Conservation (phyloP, 2,329 filamentous ascomycete genomes). For the Fusarium begoniae region DNA sequence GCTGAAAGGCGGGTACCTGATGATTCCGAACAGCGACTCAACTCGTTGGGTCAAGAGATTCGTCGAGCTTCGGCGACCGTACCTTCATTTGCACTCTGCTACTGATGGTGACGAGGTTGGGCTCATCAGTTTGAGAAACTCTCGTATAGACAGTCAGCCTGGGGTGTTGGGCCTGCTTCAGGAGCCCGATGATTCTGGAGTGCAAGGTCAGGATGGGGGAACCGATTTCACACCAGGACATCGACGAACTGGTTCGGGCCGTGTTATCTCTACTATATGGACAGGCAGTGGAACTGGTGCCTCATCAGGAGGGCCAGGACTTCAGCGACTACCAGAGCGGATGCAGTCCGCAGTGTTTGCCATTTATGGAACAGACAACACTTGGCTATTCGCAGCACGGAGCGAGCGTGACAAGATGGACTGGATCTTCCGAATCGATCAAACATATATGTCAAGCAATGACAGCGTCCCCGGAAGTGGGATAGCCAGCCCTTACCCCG, state of each 20-base stretch:
- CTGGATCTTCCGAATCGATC: constrained; percentile 96
- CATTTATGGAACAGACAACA: constrained; percentile 92
- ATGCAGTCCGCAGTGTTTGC: constrained; percentile 84
- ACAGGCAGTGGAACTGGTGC: constrained; percentile 54
- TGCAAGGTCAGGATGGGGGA: constrained; percentile 45
- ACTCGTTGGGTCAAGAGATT: constrained; percentile 91
- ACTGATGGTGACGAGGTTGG: constrained; percentile 90
- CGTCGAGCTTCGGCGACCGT: constrained; percentile 89
- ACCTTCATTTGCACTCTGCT: constrained; percentile 88
- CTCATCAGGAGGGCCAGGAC: constrained; percentile 47
- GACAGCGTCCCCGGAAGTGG: constrained; percentile 53
- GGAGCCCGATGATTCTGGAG: constrained; percentile 52
- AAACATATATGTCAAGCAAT: constrained; percentile 69
- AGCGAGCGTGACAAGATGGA: constrained; percentile 94
- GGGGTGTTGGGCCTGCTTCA: constrained; percentile 83
- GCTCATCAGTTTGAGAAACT: constrained; percentile 87
- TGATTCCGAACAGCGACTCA: constrained; percentile 83
- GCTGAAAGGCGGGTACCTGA: constrained; percentile 86
- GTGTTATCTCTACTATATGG: constrained; percentile 66
- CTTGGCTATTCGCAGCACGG: constrained; percentile 90
- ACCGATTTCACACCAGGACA: constrained; percentile 57
- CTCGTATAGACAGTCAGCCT: constrained; percentile 90
- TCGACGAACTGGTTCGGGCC: constrained; percentile 60
- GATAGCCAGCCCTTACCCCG: constrained; percentile 47
- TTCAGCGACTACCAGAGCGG: constrained; percentile 65